Base-by-base conservation (phyloP, 805 yeast species). In the Zygoascus biomembranicola region DNA sequence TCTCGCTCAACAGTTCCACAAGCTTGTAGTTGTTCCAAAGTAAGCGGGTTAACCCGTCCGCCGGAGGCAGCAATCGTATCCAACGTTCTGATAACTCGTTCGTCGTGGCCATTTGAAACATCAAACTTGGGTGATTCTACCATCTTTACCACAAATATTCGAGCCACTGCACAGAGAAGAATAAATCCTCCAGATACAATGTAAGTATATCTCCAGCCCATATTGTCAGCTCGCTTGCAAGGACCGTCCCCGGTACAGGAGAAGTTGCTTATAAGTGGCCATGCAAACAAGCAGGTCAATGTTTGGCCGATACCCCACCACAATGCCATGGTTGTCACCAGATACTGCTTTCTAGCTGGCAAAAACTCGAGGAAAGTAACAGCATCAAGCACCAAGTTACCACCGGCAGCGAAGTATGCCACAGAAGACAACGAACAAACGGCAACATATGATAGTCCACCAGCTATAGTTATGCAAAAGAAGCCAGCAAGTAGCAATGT, bases 251-350 rank as follows among this genome's bases (percentile, higher is more conserved):
- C 62, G 18, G 67, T 64, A 61, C 85, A 80, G 4, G 80, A 75
- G 55, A 70, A 70, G 54, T 76, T 73, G 13, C 81, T 75, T 48
- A 81, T 67, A 52, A 77, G 75, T 0, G 80, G 84, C 81, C 83
- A 81, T 4, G 82, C 76, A 43, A 79, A 60, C 18, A 79, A 65
- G 32, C 71, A 71, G 11, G 81, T 75, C 44, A 80, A 68, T 1
- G 81, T 73, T 62, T 81, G 85, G 32, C 85, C 85, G 37, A 81
- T 69, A 46, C 84, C 82, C 86, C 85, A 81, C 79, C 76, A 81
- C 45, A 73, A 68, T 20, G 83, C 80, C 66, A 81, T 73, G 39
- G 77, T 69, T 1, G 84, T 78, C 50, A 76, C 69, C 57, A 79
- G 63, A 73, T 75, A 80, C 58, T 78, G 80, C 59, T 74, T 67